A percentile compares a stretch with the other conserved stretches of the same genome.
Evolutionary conservation across 352 stramenopile genomes (phyloP).

Genomic region (Globisporangium megalacanthum): DNA sequence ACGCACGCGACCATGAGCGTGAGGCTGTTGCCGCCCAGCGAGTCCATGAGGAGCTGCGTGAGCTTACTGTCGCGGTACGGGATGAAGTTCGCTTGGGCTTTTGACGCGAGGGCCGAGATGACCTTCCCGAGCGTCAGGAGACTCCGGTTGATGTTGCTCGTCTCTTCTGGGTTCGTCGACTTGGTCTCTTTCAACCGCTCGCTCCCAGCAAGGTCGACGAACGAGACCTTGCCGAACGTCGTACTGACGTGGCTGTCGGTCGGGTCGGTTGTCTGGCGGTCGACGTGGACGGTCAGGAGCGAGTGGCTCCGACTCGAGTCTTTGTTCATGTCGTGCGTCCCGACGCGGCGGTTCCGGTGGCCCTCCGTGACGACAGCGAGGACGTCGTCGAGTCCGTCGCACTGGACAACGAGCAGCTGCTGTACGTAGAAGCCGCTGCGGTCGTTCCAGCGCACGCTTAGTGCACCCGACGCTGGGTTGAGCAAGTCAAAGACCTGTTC

Average conservation of each 20-base stretch:
- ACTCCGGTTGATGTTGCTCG: constrained; percentile 82
- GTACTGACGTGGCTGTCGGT: constrained; percentile 43
- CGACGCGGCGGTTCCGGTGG: constrained; percentile 61
- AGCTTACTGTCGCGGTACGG: constrained; percentile 85
- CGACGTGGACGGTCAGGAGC: constrained; percentile 68
- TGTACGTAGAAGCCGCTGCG: constrained; percentile 76
- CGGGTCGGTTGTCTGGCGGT: constrained; percentile 43
- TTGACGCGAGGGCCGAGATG: constrained; percentile 65
- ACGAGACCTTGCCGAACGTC: constrained; percentile 73
- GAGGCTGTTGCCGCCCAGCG: constrained; percentile 70
- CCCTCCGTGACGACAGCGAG: constrained; percentile 73
- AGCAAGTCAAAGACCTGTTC: constrained; percentile 77
- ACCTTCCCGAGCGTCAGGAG: constrained; percentile 81
- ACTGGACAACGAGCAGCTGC: constrained; percentile 68
- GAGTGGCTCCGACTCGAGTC: constrained; percentile 78
- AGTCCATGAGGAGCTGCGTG: constrained; percentile 85
- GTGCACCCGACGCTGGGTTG: constrained; percentile 46
- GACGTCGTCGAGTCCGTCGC: constrained; percentile 65
- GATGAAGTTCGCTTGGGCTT: constrained; percentile 44
- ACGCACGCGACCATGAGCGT: constrained; percentile 85
- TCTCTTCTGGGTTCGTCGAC: constrained; percentile 66
- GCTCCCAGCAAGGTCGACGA: constrained; percentile 73
- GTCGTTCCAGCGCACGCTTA: constrained; percentile 75
- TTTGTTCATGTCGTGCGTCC: constrained; percentile 72
- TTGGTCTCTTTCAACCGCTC: constrained; percentile 74